A percentile compares a stretch with the other conserved stretches of the same genome.
phyloP scores from a whole-genome alignment of 768 basidiomycete genomes.

The Mycena floridula region DNA sequence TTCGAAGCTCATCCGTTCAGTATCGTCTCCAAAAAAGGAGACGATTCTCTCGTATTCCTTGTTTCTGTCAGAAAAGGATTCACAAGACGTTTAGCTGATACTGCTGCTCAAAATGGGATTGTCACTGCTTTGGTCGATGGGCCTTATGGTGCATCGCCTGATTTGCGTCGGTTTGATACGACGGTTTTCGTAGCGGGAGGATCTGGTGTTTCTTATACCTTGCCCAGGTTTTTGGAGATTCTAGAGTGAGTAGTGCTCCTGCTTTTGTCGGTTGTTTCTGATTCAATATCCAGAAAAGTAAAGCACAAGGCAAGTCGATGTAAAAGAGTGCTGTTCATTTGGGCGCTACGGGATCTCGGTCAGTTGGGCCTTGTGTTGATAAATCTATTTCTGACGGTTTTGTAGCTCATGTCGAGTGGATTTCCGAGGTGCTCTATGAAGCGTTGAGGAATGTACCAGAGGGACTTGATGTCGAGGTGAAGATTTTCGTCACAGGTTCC shows the following conservation, averaged over 20 bases:
- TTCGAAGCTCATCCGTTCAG: constrained; percentile 49
- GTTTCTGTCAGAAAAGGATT: constrained; percentile 48
- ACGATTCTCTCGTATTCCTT: constrained; percentile 35
- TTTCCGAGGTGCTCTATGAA: constrained; percentile 17
- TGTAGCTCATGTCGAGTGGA: constrained; percentile 22
- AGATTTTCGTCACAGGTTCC: constrained; percentile 18
- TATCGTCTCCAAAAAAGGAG: constrained; percentile 38
- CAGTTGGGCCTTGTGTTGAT: constrained; percentile 2
- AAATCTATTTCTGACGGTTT: neutral
- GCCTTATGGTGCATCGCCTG: constrained; percentile 40
- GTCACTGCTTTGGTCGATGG: constrained; percentile 44
- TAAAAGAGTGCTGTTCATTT: constrained; percentile 30
- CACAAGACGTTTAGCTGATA: constrained; percentile 35
- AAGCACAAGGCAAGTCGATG: constrained; percentile 17
- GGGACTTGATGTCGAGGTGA: constrained; percentile 25
- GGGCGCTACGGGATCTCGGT: constrained; percentile 34
- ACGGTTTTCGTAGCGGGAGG: constrained; percentile 45
- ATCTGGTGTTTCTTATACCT: constrained; percentile 36
- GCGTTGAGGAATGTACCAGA: constrained; percentile 17
- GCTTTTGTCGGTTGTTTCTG: neutral
- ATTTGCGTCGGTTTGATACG: constrained; percentile 31
- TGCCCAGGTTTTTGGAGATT: constrained; percentile 33
- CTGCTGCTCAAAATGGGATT: constrained; percentile 19
- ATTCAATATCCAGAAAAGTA: constrained; percentile 5
- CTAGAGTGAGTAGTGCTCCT: constrained; percentile 30